Evolutionary conservation across 805 yeast genomes (phyloP).

Genomic region (Zygotorulaspora florentina): DNA sequence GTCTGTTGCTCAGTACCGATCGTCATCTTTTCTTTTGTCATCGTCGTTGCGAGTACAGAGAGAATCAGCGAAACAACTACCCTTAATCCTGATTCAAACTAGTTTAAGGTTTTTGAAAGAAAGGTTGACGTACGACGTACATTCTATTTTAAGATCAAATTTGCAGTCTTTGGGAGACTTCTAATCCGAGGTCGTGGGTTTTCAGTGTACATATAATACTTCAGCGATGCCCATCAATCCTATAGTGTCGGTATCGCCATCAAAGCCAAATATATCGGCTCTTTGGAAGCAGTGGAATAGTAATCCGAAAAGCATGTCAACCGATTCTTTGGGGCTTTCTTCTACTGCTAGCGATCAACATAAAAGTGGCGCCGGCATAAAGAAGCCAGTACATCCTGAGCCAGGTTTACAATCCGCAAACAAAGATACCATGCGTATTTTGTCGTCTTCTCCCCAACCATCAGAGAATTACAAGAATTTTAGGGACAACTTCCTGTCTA

Average conservation of each 20-base stretch:
- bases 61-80: background rate
- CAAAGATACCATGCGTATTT: background rate
- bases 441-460: conserved; percentile 5
- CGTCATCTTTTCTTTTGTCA: background rate
- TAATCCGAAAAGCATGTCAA: conserved; percentile 34
- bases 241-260: conserved; percentile 15
- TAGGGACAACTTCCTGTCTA: conserved; percentile 38
- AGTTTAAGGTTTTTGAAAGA: background rate
- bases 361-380: background rate
- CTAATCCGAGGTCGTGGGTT: background rate
- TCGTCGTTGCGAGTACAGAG: background rate
- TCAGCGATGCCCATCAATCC: conserved; percentile 7
- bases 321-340: conserved; percentile 24
- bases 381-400: conserved; percentile 5
- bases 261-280: conserved; percentile 21
- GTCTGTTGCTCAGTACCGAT: background rate
- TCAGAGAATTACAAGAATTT: conserved; percentile 30
- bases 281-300: conserved; percentile 33
- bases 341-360: conserved; percentile 2
- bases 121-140: background rate
- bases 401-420: background rate
- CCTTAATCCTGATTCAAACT: background rate
- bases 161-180: background rate
- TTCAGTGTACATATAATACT: background rate
- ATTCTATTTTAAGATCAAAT: background rate